These are phyloP conservation scores for Ogataea hybrid DNA, from an alignment of 1,139 yeast genomes.

Conservation along the genomic window DNA sequence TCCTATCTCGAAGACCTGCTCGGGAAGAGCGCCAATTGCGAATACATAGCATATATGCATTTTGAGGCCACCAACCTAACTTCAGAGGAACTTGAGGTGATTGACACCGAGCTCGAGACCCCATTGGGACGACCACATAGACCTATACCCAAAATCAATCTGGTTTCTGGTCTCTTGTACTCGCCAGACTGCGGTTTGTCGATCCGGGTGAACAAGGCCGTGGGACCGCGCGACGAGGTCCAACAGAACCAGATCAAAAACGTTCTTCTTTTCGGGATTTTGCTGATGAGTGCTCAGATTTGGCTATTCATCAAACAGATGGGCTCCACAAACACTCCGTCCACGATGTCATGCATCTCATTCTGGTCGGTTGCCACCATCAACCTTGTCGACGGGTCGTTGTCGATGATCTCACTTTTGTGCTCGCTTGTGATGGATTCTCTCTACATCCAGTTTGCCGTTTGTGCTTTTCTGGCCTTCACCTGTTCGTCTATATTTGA, in stretches of 20 bases:
- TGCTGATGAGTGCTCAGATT: slow-evolving; percentile 48
- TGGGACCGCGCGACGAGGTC: slow-evolving; percentile 60
- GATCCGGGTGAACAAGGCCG: slow-evolving; percentile 41
- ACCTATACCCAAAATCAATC: slow-evolving; percentile 51
- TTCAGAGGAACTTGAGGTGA: slow-evolving; percentile 49
- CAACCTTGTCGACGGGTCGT: slow-evolving; percentile 64
- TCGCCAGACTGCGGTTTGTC: slow-evolving; percentile 87
- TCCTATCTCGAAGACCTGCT: slow-evolving; percentile 37
- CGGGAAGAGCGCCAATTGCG: slow-evolving; percentile 55
- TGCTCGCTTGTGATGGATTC: slow-evolving; percentile 54
- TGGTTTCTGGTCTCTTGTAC: slow-evolving; percentile 59
- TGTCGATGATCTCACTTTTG: slow-evolving; percentile 60
- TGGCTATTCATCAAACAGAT: slow-evolving; percentile 60
- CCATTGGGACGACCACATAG: slow-evolving; percentile 80
- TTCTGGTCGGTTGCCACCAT: slow-evolving; percentile 57
- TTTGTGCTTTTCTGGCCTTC: slow-evolving; percentile 68
- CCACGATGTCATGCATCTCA: slow-evolving; percentile 68
- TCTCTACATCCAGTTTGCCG: slow-evolving; percentile 63
- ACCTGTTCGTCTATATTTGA: slow-evolving; percentile 76
- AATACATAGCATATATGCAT: slow-evolving; percentile 67
- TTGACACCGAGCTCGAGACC: slow-evolving; percentile 67
- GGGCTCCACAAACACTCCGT: slow-evolving; percentile 72
- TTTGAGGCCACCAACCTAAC: slow-evolving; percentile 57
- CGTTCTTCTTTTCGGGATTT: slow-evolving; percentile 47
- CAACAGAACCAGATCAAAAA: slow-evolving; percentile 42